Percentiles rank a stretch among this genome's conserved stretches.
Conservation (phyloP, 2,329 filamentous ascomycete species). For the Fusarium redolens region DNA sequence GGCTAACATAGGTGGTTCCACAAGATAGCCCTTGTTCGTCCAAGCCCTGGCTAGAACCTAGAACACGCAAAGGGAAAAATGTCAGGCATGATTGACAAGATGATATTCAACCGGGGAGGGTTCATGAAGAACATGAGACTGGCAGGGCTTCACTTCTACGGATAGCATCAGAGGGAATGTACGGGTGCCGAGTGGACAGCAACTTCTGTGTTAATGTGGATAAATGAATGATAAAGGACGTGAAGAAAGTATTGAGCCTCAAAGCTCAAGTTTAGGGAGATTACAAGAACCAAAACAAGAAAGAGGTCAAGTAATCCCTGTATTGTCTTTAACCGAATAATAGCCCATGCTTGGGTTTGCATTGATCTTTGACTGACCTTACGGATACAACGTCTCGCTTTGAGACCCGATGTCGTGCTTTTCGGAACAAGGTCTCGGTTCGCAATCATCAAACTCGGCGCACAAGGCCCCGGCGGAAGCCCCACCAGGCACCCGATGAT, state of each 20-base stretch:
- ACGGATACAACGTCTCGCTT: conserved; percentile 1
- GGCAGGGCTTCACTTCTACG: not conserved
- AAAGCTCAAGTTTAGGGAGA: conserved; percentile 8
- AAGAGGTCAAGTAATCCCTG: conserved; percentile 17
- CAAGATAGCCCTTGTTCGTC: conserved; percentile 5
- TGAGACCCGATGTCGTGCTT: conserved; percentile 17
- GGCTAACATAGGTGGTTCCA: conserved; percentile 27
- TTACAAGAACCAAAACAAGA: conserved; percentile 8
- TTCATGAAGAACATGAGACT: conserved; percentile 4
- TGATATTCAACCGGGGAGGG: conserved; percentile 19
- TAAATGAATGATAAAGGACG: conserved; percentile 1
- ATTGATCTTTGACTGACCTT: not conserved
- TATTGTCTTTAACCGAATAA: not conserved
- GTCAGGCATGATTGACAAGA: conserved; percentile 32
- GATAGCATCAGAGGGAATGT: not conserved
- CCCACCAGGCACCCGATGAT: conserved; percentile 29
- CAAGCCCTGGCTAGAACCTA: conserved; percentile 14
- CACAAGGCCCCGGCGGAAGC: conserved; percentile 18
- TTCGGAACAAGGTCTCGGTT: conserved; percentile 35
- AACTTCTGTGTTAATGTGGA: conserved; percentile 1
- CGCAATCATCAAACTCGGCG: conserved; percentile 27
- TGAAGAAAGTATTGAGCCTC: not conserved
- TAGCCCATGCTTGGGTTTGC: not conserved
- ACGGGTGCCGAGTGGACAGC: conserved; percentile 20
- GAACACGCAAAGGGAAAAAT: conserved; percentile 24